phyloP scores from a whole-genome alignment of 164 flowering plant genomes.

The Chloranthus sessilifolius region DNA sequence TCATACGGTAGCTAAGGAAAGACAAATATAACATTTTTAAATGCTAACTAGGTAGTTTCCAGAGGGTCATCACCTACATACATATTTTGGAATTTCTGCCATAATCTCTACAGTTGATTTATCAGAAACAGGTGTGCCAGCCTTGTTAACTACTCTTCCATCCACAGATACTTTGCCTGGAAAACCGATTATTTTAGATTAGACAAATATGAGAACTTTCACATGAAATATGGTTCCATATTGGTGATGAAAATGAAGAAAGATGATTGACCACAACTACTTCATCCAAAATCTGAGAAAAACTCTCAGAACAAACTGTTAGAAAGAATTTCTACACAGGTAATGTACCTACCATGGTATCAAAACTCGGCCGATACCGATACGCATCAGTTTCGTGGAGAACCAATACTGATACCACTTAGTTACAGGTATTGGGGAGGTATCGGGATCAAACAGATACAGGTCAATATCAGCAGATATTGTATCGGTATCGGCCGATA shows the following conservation, averaged over 20 bases:
- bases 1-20: conserved; percentile 2
- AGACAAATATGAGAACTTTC: background rate
- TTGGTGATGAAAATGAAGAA: background rate
- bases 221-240: background rate
- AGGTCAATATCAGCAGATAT: too few relatives aligned
- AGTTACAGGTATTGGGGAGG: too few relatives aligned
- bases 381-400: too few relatives aligned
- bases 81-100: conserved; percentile 95
- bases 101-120: conserved; percentile 72
- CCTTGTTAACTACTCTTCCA: conserved; percentile 78
- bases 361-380: too few relatives aligned
- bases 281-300: background rate
- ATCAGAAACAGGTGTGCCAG: conserved; percentile 81
- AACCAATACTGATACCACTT: too few relatives aligned
- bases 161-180: conserved; percentile 86
- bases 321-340: too few relatives aligned
- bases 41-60: conserved; percentile 6
- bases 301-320: too few relatives aligned
- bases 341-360: too few relatives aligned
- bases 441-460: too few relatives aligned
- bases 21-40: background rate
- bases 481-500: too few relatives aligned
- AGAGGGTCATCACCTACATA: conserved; percentile 87
- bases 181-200: background rate
- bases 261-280: background rate